Evolutionary conservation across 2,329 filamentous ascomycete species (phyloP), one percentile per base, ranked within the genome.

Genomic region (Cytospora leucostoma): DNA sequence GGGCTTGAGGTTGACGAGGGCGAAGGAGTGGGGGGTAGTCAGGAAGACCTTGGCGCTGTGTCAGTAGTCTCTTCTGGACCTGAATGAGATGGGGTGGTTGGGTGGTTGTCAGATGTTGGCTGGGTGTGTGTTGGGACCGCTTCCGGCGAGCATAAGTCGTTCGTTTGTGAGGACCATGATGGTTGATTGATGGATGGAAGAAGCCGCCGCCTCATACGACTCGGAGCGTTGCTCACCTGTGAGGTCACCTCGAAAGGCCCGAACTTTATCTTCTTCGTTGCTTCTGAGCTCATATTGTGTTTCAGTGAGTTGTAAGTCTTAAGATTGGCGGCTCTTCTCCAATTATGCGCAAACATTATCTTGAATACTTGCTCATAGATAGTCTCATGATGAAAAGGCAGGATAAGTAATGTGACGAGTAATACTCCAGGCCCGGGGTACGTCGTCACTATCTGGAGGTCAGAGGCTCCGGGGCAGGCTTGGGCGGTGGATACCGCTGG

Each of bases 1-100:
- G 32, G 95, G 95, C 78, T 97, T 97, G 74, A 98, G 86, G 78
- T 99, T 99, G 63, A 98, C 93, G 67, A 98, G 83, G 60, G 92
- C 93, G 79, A 93, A 97, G 69, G 89, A 91, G 71, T 90, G 83
- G 0, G 85, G 82, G 1, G 93, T 96, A 68, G 82, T 82, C 76
- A 96, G 86, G 80, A 98, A 98, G 79, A 97, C 92, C 90, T 97
- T 69, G 35, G 50, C 2, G 35, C 33, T 1, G 19, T 54, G 44
- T 69, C 51, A 62, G 57, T 27, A 27, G 27, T 27, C 27, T 4
- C 27, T 27, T 27, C 27, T 27, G 27, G 27, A 3, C 55, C 35
- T 13, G 35, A 13, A 10, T 37, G 35, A 37, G 6, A 37, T 37
- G 35, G 35, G 35, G 35, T 37, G 6, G 6, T 37, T 37, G 6